Evolutionary conservation across 2,329 filamentous ascomycete genomes (phyloP).

Genomic region (Cladosporium sphaerospermum): DNA sequence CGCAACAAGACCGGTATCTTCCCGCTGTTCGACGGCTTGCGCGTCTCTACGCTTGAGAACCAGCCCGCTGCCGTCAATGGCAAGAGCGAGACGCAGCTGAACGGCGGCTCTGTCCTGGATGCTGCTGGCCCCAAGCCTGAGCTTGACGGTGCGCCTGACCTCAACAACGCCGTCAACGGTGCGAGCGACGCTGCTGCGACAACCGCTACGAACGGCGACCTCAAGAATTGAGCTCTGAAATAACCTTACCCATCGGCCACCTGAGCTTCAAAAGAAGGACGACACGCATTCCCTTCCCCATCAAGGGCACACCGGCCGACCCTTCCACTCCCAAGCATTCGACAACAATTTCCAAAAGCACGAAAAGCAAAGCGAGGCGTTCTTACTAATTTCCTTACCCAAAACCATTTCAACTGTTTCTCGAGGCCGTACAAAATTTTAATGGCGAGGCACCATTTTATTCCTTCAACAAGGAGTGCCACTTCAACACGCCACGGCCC

Average conservation of each 20-base stretch:
- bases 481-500: conserved; percentile 11
- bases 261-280: not conserved
- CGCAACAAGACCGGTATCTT: conserved; percentile 77
- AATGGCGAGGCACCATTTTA: conserved; percentile 17
- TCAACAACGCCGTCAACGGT: conserved; percentile 26
- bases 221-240: conserved; percentile 20
- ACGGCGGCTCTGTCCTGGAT: conserved; percentile 6
- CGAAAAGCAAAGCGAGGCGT: conserved; percentile 3
- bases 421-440: conserved; percentile 2
- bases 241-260: not conserved
- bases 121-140: conserved; percentile 19
- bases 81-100: conserved; percentile 9
- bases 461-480: conserved; percentile 22
- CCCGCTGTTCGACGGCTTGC: conserved; percentile 71
- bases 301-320: no score
- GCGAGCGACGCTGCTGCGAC: conserved; percentile 19
- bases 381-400: conserved; percentile 10
- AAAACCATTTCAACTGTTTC: conserved; percentile 13
- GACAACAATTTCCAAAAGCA: no score
- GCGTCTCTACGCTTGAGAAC: conserved; percentile 7
- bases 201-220: conserved; percentile 18
- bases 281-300: not conserved
- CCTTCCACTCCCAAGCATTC: no score
- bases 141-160: conserved; percentile 26
- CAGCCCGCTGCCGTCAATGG: conserved; percentile 5